Conservation (phyloP, 345 rosid species). For the Draba incana region DNA sequence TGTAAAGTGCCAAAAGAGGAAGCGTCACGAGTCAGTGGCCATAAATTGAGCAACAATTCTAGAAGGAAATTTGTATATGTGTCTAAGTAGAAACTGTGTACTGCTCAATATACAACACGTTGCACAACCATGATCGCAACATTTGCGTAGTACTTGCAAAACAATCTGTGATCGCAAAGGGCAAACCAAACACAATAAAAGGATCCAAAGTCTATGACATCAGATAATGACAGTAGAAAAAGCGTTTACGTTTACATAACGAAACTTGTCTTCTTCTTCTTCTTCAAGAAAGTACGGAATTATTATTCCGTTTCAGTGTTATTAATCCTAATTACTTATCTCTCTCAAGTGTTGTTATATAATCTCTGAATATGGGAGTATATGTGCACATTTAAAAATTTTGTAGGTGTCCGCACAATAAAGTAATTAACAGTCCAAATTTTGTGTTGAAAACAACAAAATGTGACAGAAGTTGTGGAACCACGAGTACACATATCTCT, state of each 20-base stretch:
- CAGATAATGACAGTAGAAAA: conserved; percentile 1
- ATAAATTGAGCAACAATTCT: conserved; percentile 17
- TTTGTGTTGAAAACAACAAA: background rate
- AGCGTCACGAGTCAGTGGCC: conserved; percentile 12
- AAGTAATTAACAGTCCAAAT: background rate
- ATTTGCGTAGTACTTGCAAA: background rate
- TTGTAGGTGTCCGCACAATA: background rate
- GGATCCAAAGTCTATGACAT: background rate
- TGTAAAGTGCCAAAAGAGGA: background rate
- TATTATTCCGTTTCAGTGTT: background rate
- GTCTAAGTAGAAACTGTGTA: background rate
- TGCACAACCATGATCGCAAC: conserved; percentile 10
- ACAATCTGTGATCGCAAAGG: background rate
- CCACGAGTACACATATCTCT: conserved; percentile 9
- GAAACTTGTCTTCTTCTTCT: background rate
- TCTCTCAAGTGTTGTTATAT: background rate
- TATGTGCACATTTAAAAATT: background rate
- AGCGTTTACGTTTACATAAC: background rate
- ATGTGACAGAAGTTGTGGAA: background rate
- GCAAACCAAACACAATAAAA: conserved; percentile 16
- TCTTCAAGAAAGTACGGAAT: background rate
- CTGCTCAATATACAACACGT: background rate
- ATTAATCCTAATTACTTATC: background rate
- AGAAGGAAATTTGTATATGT: conserved; percentile 18
- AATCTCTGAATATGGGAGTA: background rate